Evolutionary conservation across 306 rosid species (phyloP), one percentile per base, ranked within the genome.

Genomic region (Inga oerstediana): DNA sequence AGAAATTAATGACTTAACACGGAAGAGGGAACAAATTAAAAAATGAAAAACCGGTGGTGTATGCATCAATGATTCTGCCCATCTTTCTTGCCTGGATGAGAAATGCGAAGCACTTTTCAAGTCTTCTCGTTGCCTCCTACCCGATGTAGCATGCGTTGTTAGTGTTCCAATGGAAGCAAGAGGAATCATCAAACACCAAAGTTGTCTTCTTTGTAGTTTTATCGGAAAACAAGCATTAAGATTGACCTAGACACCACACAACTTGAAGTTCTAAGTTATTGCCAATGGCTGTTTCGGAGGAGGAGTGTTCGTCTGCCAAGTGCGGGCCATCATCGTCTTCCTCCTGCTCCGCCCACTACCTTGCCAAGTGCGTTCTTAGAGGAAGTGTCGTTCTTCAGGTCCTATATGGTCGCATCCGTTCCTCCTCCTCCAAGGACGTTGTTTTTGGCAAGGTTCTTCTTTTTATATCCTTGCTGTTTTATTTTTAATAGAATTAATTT

Each of bases 371-470:
- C 85, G 91, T 95, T 41, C 91, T 95, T 87, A 82, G 89, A 84
- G 96, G 94, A 19, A 91, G 94, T 81, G 93, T 87, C n/a, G 89
- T 95, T 64, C 99, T 95, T 52, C 99, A 93, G 72, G 93, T 93
- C 22, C 91, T 95, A 16, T 81, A 92, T 76, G 97, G 90, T 75
- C 93, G 83, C 78, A 85, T 95, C 77, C 99, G 98, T 83, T 93
- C 90, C 41, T 92, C 96, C 15, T 77, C 84, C 73, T 90, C 92
- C 4, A 87, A 82, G 76, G 99, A 93, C 90, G 87, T 95, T 84
- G 91, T 93, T 48, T 95, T 95, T 22, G 98, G 91, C 87, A 90
- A 95, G 97, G 97, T 94, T 75, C 5, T 51, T 44, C 41, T 66
- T 59, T 45, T 44, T 24, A 3, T 46, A 37, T 10, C 32, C 56